Evolutionary conservation across 208 protist genomes (phyloP).

Genomic region (Acanthamoeba castellanii): DNA sequence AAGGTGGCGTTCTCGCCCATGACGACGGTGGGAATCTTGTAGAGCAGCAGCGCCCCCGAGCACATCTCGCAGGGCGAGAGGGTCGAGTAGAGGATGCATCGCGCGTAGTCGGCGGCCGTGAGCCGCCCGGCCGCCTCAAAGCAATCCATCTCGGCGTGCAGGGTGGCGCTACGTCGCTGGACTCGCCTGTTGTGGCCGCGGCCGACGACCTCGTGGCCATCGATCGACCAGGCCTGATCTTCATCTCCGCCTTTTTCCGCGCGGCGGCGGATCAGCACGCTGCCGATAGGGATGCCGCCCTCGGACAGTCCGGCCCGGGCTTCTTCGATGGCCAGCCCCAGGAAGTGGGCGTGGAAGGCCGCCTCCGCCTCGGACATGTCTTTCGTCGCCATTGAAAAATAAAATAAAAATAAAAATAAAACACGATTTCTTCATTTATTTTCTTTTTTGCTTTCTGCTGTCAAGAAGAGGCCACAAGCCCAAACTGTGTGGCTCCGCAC

Average conservation of each 20-base stretch:
- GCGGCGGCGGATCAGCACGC: background rate
- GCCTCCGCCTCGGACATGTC: background rate
- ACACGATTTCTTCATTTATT: too few relatives aligned
- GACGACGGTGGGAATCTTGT: slow-evolving; percentile 75
- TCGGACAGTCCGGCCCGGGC: slow-evolving; percentile 3
- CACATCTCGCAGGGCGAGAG: slow-evolving; percentile 79
- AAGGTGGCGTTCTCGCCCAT: slow-evolving; percentile 77
- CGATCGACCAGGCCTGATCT: slow-evolving; percentile 6
- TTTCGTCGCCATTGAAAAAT: background rate
- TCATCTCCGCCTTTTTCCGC: background rate
- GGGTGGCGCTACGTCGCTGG: slow-evolving; percentile 58
- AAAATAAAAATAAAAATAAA: too few relatives aligned
- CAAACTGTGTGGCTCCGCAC: too few relatives aligned
- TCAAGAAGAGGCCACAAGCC: too few relatives aligned
- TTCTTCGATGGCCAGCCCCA: slow-evolving; percentile 42
- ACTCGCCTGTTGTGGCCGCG: slow-evolving; percentile 78
- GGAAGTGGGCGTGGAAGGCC: slow-evolving; percentile 55
- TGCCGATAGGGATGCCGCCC: slow-evolving; percentile 70
- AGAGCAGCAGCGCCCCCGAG: slow-evolving; percentile 68
- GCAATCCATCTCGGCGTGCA: slow-evolving; percentile 72
- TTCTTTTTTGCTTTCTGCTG: too few relatives aligned
- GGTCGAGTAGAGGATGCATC: slow-evolving; percentile 70
- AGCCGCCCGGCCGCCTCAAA: slow-evolving; percentile 55
- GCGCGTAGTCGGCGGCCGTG: slow-evolving; percentile 13
- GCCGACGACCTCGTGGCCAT: slow-evolving; percentile 60